Base-by-base conservation (phyloP, 108 stramenopile genomes). In the Cyclotella choctawhatcheeana region DNA sequence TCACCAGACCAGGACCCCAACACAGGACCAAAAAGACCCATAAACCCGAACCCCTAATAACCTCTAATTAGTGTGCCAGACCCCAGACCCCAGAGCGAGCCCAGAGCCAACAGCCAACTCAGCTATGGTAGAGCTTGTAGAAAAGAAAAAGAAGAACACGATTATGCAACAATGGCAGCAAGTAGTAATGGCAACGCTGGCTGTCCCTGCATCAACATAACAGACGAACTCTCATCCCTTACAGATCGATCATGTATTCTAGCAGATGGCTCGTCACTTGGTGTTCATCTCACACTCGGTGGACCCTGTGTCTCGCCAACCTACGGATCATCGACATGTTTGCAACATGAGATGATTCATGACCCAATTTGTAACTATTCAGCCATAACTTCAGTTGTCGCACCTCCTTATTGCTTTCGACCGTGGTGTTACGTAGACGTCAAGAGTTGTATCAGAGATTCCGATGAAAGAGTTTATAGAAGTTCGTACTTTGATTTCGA, bases 371-470 rank as follows among this genome's bases (percentile, higher is more conserved):
- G 50, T 21, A n/a, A n/a, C n/a, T n/a, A n/a, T n/a, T n/a, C n/a
- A n/a, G n/a, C n/a, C n/a, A n/a, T n/a, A n/a, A n/a, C 5, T 6
- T 13, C n/a, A 16, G 6, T 7, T n/a, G 50, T 51, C 21, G 14
- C 50, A 14, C 33, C 52, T 13, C 52, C 67, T 2, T 68, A 55
- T 32, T 68, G 67, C 35, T 20, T 54, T 8, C 52, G 51, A 34
- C 32, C 67, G 16, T 68, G 67, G 67, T 68, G 67, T 31, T 68
- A 68, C 4, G 67, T 68, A 18, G 3, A 68, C 37, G 50, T 25
- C 26, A 31, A 26, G 3, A 40, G 18, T 12, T 68, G 67, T 24
- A 53, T 24, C 13, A 68, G 17, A 8, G 20, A 68, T 25, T 68
- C 67, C 32, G 32, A 34, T 0, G 67, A 52, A 18, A 17, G 25